These are phyloP conservation scores for Vitis rupestris DNA, from an alignment of 164 flowering plant species.

Conservation along the genomic window DNA sequence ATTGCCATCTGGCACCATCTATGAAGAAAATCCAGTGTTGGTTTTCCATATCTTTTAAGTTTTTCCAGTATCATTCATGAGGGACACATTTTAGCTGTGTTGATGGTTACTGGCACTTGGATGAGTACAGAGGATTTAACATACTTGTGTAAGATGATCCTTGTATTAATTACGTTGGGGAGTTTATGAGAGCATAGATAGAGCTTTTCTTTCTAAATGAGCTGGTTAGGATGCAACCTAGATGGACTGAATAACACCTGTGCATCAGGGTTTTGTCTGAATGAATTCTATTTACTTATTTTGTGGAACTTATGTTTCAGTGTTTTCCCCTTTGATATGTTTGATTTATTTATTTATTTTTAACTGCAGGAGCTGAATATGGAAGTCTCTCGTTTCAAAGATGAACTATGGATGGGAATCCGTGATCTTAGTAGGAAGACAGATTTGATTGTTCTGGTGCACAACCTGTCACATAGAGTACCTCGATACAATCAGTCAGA, in stretches of 20 bases:
- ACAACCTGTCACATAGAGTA: constrained; percentile 85
- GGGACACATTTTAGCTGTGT: too few species aligned
- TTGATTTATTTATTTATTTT: constrained; percentile 7
- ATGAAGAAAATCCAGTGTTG: too few species aligned
- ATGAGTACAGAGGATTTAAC: not conserved
- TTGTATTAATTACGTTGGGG: not conserved
- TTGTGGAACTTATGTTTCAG: not conserved
- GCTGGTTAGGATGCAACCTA: not conserved
- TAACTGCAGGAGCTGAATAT: constrained; percentile 62
- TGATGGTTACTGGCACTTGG: not conserved
- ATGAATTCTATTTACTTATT: not conserved
- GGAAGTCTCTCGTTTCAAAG: constrained; percentile 69
- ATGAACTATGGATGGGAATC: constrained; percentile 86
- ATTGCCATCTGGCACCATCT: too few species aligned
- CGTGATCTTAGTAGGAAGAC: constrained; percentile 79
- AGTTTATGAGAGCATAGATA: not conserved
- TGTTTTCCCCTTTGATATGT: not conserved
- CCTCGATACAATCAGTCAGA: constrained; percentile 51
- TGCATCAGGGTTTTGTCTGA: not conserved
- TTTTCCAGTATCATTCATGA: too few species aligned
- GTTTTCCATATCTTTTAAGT: too few species aligned
- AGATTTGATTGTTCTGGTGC: constrained; percentile 90
- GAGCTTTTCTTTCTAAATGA: not conserved
- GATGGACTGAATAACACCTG: not conserved
- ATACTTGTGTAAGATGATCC: not conserved